Percentiles rank a stretch among this genome's conserved stretches.
These are phyloP conservation scores for Tylopilus orsonianus DNA, from an alignment of 1,284 basidiomycete species.

Conservation along the genomic window DNA sequence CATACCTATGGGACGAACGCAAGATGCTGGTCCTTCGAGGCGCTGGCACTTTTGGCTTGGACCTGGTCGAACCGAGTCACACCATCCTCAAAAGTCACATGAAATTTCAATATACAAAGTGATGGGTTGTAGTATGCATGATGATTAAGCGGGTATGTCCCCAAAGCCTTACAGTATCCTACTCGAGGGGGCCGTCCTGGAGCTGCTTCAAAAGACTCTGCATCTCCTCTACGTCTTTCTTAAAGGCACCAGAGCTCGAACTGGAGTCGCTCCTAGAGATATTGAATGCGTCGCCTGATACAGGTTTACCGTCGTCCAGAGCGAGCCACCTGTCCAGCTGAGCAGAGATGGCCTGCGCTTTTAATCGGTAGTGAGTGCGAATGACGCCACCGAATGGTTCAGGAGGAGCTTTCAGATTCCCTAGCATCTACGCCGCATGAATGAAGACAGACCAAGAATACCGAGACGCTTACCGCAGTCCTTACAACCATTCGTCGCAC, in stretches of 20 bases:
- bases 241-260: slow-evolving; percentile 54
- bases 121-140: background rate
- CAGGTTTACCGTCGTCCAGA: slow-evolving; percentile 66
- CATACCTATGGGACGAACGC: slow-evolving; percentile 37
- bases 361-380: slow-evolving; percentile 86
- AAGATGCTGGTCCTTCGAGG: background rate
- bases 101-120: background rate
- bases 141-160: slow-evolving; percentile 1
- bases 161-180: background rate
- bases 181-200: slow-evolving; percentile 28
- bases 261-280: slow-evolving; percentile 37
- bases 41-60: background rate
- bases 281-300: slow-evolving; percentile 53
- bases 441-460: slow-evolving; percentile 4
- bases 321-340: slow-evolving; percentile 82
- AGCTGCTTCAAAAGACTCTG: slow-evolving; percentile 55
- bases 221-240: slow-evolving; percentile 68
- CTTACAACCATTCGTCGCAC: slow-evolving; percentile 85
- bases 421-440: slow-evolving; percentile 65
- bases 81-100: slow-evolving; percentile 14
- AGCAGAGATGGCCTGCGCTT: slow-evolving; percentile 62
- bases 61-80: background rate
- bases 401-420: slow-evolving; percentile 77
- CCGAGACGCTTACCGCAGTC: slow-evolving; percentile 62
- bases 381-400: slow-evolving; percentile 83